These are phyloP conservation scores for Rhododendron vialii DNA, from an alignment of 148 eudicot species.

Conservation along the genomic window DNA sequence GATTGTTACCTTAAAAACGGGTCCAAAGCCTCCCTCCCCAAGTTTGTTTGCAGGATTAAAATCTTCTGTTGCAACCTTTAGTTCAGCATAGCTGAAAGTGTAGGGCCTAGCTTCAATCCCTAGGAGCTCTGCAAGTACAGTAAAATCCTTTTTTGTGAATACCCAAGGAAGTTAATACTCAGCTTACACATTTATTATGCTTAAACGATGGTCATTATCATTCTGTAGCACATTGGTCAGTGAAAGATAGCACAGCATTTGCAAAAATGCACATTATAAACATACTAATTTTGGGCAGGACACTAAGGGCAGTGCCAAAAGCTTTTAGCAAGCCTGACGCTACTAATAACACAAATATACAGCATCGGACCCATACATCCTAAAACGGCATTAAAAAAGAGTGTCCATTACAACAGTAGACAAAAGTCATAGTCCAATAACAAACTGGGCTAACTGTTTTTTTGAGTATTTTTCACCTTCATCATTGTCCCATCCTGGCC, in stretches of 20 bases:
- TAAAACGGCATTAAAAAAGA: not conserved
- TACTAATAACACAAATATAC: not conserved
- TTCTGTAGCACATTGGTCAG: no score
- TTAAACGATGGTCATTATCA: no score
- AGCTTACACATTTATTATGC: not conserved
- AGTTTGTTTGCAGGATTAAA: slow-evolving; percentile 48
- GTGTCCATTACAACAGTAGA: not conserved
- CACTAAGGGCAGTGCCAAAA: not conserved
- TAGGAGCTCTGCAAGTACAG: slow-evolving; percentile 40
- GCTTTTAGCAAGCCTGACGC: no score
- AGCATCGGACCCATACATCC: not conserved
- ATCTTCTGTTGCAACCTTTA: slow-evolving; percentile 62
- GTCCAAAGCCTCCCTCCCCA: slow-evolving; percentile 71
- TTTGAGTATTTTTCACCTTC: slow-evolving; percentile 42
- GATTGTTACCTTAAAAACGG: slow-evolving; percentile 52
- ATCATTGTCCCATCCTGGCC: slow-evolving; percentile 27
- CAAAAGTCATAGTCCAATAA: slow-evolving; percentile 9
- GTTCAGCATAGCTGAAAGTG: slow-evolving; percentile 61
- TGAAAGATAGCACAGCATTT: not conserved
- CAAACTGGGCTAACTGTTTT: not conserved
- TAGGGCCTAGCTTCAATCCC: slow-evolving; percentile 38
- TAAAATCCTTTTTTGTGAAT: not conserved
- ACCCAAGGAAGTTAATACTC: not conserved
- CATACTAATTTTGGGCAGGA: no score
- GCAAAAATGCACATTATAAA: not conserved